Conservation (phyloP, 139 green algal genomes). For the Chlamydomonas sp. region DNA sequence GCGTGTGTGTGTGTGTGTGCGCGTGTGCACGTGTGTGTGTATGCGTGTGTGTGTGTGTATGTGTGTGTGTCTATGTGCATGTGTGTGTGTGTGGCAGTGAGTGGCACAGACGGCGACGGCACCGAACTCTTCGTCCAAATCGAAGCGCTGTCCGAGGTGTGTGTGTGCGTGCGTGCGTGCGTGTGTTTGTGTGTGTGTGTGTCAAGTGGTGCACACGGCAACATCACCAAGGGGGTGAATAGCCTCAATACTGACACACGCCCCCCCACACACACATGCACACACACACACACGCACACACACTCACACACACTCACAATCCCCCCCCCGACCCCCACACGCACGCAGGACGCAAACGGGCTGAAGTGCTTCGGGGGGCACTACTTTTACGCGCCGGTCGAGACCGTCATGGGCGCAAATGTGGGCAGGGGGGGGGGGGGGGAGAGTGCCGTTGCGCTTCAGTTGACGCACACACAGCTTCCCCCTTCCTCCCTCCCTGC, state of each 20-base stretch:
- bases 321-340: background rate
- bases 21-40: background rate
- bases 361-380: slow-evolving; percentile 3
- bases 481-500: too few relatives aligned
- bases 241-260: background rate
- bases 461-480: too few relatives aligned
- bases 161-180: too few relatives aligned
- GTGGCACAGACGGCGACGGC: slow-evolving; percentile 4
- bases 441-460: too few relatives aligned
- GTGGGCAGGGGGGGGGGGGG: background rate
- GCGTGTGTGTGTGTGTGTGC: too few relatives aligned
- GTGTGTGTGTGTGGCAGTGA: too few relatives aligned
- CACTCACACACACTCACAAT: background rate
- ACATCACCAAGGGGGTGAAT: background rate
- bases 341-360: background rate
- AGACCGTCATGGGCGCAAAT: slow-evolving; percentile 5
- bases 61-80: too few relatives aligned
- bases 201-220: background rate
- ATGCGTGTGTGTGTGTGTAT: too few relatives aligned
- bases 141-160: slow-evolving; percentile 9
- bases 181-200: background rate
- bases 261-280: background rate
- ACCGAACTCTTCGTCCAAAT: slow-evolving; percentile 1
- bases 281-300: background rate
- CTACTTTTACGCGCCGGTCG: background rate